A percentile compares a stretch with the other conserved stretches of the same genome.
These are phyloP conservation scores for Pichia exigua DNA, from an alignment of 805 yeast genomes.

Conservation along the genomic window DNA sequence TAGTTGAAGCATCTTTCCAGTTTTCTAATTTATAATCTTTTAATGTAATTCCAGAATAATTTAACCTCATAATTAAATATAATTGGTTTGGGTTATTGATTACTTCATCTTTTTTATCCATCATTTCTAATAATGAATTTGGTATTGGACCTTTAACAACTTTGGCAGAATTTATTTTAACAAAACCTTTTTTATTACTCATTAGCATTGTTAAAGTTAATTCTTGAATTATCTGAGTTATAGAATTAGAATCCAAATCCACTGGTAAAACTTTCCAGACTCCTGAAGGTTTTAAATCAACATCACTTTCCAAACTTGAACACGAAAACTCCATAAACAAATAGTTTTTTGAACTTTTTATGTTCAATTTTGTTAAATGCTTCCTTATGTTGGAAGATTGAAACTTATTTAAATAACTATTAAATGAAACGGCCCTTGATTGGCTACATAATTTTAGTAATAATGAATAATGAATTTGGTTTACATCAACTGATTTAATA, in stretches of 20 bases:
- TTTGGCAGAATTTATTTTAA: conserved; percentile 33
- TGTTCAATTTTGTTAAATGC: conserved; percentile 5
- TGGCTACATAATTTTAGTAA: conserved; percentile 32
- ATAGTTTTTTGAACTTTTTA: not conserved
- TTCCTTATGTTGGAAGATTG: conserved; percentile 7
- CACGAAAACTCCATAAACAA: conserved; percentile 38
- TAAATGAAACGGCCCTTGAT: conserved; percentile 26
- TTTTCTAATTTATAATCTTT: conserved; percentile 34
- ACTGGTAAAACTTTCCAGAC: conserved; percentile 48
- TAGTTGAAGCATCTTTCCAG: conserved; percentile 32
- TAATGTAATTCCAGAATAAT: conserved; percentile 37
- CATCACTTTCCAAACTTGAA: conserved; percentile 36
- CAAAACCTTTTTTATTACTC: conserved; percentile 37
- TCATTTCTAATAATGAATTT: conserved; percentile 6
- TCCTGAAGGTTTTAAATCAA: conserved; percentile 22
- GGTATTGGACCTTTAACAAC: conserved; percentile 37
- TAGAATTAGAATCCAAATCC: conserved; percentile 32
- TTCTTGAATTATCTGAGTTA: conserved; percentile 40
- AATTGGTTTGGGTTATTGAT: conserved; percentile 19
- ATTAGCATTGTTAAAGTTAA: conserved; percentile 35
- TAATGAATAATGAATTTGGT: conserved; percentile 25
- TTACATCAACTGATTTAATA: conserved; percentile 29
- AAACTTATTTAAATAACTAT: conserved; percentile 22
- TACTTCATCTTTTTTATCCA: not conserved
- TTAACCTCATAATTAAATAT: conserved; percentile 31